phyloP scores from a whole-genome alignment of 148 eudicot genomes.

The Cornus controversa region DNA sequence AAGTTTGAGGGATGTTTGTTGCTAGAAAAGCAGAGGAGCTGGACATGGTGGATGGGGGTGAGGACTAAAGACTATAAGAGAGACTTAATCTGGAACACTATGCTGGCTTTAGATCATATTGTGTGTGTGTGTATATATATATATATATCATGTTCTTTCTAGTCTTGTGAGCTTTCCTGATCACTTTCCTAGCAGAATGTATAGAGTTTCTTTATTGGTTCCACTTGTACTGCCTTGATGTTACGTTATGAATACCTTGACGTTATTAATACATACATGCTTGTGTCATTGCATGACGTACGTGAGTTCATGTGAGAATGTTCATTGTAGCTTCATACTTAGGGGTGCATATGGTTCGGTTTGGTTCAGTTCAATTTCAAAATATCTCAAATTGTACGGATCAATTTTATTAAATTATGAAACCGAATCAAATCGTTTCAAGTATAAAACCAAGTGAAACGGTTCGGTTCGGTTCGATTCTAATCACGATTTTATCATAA shows the following conservation, averaged over 20 bases:
- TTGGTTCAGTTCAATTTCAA: no score
- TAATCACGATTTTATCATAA: no score
- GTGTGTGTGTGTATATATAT: not conserved
- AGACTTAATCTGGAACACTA: not conserved
- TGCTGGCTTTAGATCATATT: not conserved
- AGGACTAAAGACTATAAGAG: conserved; percentile 3
- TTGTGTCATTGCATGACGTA: not conserved
- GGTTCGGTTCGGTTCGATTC: no score
- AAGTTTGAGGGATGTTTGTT: not conserved
- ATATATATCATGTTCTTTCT: not conserved
- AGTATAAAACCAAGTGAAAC: no score
- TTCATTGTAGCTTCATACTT: no score
- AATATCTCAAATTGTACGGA: no score
- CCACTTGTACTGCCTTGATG: not conserved
- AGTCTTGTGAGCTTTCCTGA: not conserved
- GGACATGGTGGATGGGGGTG: not conserved
- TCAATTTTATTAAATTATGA: no score
- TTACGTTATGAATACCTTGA: no score
- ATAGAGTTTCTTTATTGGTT: not conserved
- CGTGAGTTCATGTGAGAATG: not conserved
- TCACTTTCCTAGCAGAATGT: not conserved
- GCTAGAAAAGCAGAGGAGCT: not conserved
- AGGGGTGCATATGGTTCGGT: no score
- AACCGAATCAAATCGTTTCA: no score
- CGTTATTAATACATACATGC: no score